Conservation (phyloP, 768 basidiomycete species). For the Roridomyces roridus region DNA sequence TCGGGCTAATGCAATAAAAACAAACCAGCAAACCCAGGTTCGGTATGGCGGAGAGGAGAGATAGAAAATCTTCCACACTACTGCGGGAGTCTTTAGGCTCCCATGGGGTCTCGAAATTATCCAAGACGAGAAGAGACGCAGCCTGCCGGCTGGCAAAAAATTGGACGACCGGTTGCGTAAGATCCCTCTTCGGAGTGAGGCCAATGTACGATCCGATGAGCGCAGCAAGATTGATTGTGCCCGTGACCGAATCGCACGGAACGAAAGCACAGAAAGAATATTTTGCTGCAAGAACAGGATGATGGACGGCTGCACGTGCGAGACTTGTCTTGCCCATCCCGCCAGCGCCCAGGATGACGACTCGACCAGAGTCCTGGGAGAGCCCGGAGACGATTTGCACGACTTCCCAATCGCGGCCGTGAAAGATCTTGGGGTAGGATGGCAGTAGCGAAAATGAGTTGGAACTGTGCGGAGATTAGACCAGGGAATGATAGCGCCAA, state of each 20-base stretch:
- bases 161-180: not conserved
- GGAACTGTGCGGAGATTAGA: no score
- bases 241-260: not conserved
- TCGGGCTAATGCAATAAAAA: not conserved
- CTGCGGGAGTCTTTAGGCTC: not conserved
- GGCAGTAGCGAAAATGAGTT: no score
- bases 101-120: slow-evolving; percentile 3
- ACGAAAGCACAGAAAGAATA: not conserved
- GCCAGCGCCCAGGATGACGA: not conserved
- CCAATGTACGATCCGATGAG: not conserved
- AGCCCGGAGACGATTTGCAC: not conserved
- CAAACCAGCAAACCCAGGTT: not conserved
- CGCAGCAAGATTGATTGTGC: not conserved
- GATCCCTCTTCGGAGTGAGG: not conserved
- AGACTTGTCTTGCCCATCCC: not conserved
- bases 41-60: not conserved
- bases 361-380: not conserved
- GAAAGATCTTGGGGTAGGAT: no score
- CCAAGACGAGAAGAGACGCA: not conserved
- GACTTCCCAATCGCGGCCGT: no score
- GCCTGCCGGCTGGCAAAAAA: not conserved
- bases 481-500: no score
- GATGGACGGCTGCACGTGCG: not conserved
- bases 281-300: not conserved
- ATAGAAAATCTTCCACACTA: not conserved